phyloP scores from a whole-genome alignment of 1,284 basidiomycete species.

The Ganoderma lucidum region DNA sequence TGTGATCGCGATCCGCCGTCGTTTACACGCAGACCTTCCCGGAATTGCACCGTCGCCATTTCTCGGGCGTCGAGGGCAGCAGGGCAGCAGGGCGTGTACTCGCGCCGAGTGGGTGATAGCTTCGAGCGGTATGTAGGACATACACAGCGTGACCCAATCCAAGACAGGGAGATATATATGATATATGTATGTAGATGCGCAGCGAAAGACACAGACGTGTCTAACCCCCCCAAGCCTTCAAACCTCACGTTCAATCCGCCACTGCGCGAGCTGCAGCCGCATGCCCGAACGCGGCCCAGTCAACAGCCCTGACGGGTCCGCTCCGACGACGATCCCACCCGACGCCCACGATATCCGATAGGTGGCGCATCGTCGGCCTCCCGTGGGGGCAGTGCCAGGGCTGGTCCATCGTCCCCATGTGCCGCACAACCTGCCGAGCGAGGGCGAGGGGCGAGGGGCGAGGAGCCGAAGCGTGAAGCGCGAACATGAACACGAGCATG shows the following conservation, averaged over 20 bases:
- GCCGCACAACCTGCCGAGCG: constrained; percentile 73
- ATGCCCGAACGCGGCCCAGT: constrained; percentile 32
- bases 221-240: neutral
- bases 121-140: too few species aligned
- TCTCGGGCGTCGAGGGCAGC: too few species aligned
- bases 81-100: too few species aligned
- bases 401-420: constrained; percentile 97
- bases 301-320: constrained; percentile 14
- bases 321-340: constrained; percentile 28
- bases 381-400: constrained; percentile 99
- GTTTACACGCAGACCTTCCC: neutral
- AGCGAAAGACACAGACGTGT: neutral
- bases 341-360: constrained; percentile 53
- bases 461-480: constrained; percentile 12
- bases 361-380: constrained; percentile 94
- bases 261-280: neutral
- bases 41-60: too few species aligned
- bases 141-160: too few species aligned
- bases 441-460: neutral
- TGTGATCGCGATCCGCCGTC: neutral
- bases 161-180: neutral
- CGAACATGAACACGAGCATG: too few species aligned
- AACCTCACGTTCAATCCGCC: neutral
- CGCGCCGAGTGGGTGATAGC: too few species aligned
- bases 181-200: neutral